A percentile compares a stretch with the other conserved stretches of the same genome.
These are phyloP conservation scores for Lactarius hengduanensis DNA, from an alignment of 768 basidiomycete genomes.

Conservation along the genomic window DNA sequence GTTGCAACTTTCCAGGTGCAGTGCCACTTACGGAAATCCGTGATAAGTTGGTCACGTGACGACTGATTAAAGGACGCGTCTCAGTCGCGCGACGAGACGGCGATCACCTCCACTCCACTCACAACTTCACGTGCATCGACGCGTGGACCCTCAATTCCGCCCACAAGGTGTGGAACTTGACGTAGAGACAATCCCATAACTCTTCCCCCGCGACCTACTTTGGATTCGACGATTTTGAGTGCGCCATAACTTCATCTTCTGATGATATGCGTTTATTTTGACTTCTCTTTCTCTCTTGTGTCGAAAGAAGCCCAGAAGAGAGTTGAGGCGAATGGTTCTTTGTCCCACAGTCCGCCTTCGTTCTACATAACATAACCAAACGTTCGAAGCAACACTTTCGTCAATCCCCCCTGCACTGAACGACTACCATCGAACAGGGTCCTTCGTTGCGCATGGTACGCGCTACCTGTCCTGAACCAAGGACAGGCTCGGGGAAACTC, in stretches of 20 bases:
- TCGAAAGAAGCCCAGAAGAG: background rate
- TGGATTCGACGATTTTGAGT: constrained; percentile 6
- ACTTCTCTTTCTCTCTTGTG: background rate
- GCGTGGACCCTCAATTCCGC: background rate
- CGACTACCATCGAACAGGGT: background rate
- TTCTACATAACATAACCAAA: background rate
- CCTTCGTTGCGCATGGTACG: background rate
- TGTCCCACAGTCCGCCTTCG: background rate
- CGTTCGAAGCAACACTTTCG: background rate
- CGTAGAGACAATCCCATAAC: background rate
- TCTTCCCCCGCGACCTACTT: background rate
- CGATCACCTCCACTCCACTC: background rate
- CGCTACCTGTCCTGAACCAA: background rate
- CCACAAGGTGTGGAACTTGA: background rate
- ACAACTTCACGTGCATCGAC: background rate
- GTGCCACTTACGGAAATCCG: too few species aligned
- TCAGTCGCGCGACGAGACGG: background rate
- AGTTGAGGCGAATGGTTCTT: background rate
- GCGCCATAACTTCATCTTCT: background rate
- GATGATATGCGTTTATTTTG: background rate
- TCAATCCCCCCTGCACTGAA: background rate
- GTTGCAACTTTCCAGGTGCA: too few species aligned
- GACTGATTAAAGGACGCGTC: background rate
- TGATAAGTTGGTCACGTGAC: background rate
- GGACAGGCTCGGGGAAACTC: constrained; percentile 16